Evolutionary conservation across 257 asterid genomes (phyloP).

Genomic region (Scutellaria galericulata): DNA sequence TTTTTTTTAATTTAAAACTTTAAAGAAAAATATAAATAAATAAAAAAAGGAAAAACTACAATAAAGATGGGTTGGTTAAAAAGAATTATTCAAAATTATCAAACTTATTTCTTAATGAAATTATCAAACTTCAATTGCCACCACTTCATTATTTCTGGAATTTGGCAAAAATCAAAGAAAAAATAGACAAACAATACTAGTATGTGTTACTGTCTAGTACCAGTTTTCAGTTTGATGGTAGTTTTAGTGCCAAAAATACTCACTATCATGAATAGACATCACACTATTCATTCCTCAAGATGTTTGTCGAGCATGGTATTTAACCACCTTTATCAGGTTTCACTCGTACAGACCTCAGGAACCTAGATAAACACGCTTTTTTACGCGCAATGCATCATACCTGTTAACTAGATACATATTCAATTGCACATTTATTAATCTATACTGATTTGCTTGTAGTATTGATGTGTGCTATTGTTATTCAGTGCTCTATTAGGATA

Average conservation of each 20-base stretch:
- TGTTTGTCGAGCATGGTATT: not conserved
- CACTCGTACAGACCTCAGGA: not conserved
- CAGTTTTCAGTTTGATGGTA: not conserved
- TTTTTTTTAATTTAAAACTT: too few relatives aligned
- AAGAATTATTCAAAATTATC: too few relatives aligned
- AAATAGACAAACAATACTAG: conserved; percentile 5
- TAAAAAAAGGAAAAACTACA: too few relatives aligned
- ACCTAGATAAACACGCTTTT: not conserved
- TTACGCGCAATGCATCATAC: not conserved
- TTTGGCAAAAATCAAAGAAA: not conserved
- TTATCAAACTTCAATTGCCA: too few relatives aligned
- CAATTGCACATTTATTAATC: not conserved
- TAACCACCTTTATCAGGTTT: not conserved
- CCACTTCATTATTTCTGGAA: not conserved
- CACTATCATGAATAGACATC: not conserved
- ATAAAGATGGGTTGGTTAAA: too few relatives aligned
- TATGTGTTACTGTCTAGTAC: not conserved
- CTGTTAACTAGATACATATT: not conserved
- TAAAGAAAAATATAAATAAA: too few relatives aligned
- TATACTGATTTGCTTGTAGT: not conserved
- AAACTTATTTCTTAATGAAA: too few relatives aligned
- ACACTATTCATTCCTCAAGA: not conserved
- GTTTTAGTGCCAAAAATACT: not conserved
- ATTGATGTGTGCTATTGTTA: not conserved
- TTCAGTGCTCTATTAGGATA: not conserved